Evolutionary conservation across 148 eudicot genomes (phyloP), one percentile per base, ranked within the genome.

Genomic region (Chenopodium suecicum): DNA sequence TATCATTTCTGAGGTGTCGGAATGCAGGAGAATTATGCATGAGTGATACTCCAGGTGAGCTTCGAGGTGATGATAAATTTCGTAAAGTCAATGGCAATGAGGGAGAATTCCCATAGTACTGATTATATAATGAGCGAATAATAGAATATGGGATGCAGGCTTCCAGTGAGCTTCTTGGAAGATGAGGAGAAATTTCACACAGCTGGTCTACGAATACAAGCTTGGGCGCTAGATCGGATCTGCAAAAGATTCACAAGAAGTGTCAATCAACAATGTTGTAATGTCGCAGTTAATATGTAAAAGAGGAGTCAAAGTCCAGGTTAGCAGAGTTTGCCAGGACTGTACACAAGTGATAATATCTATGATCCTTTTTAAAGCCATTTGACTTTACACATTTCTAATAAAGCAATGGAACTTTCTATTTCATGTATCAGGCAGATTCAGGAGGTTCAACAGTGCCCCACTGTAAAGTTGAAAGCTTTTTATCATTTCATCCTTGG

Each of bases 201-300:
- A 94, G 65, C 79, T 96, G 99, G 82, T 96, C 98, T 73, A 96
- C 90, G 83, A 96, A 96, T 83, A 96, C 88, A 32, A 96, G 91
- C 88, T 92, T 94, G 72, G 95, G 92, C 17, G 91, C 91, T 64
- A 96, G 85, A 87, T 90, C 93, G 86, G 91, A 90, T 83, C 99
- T 96, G 92, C 76, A 73, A 20, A 62, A 6, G 11, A 62, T 20
- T 62, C 73, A 67, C 29, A 86, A 10, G 3, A 23, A 70, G 12
- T 7, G 31, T 60, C 79, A 68, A 54, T 50, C 52, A 47, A 25
- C 74, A 79, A 20, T 69, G 34, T 27, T 19, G 4, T 20, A 56
- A 32, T 41, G 60, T 74, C 71, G 23, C 22, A 31, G 11, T 78
- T 48, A 16, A 27, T 16, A 47, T 13, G 46, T 44, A 67, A 2